Evolutionary conservation across 176 grass and related monocot genomes (phyloP), one percentile per base, ranked within the genome.

Genomic region (Bothriochloa decipiens): DNA sequence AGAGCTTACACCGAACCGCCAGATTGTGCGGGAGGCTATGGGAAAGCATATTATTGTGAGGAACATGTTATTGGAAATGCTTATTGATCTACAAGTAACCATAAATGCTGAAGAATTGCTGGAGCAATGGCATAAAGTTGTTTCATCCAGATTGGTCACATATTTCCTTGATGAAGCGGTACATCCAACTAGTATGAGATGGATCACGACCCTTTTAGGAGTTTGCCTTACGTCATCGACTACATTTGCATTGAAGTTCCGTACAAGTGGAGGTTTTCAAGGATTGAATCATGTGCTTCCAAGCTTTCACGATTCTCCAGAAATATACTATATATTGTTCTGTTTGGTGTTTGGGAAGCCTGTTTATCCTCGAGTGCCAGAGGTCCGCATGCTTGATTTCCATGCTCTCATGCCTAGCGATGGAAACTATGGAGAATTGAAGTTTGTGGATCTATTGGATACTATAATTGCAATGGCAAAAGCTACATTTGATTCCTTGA

Each of bases 311-410:
- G 97, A 99, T 87, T 99, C 97, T 60, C 97, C 97, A 84, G 97
- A 99, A 83, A 94, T 99, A 94, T 99, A 99, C 77, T 99, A 99
- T 86, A 99, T 99, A 76, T 62, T 99, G 25, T 99, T 99, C 76
- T 99, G 97, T 87, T 91, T 99, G 74, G 80, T 99, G 82, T 99
- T 99, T 79, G 97, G 93, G 32, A 99, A 99, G 70, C 81, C 88
- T 55, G 91, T 99, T 89, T 96, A 96, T 83, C 97, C 97, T 70
- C 87, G 97, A 79, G 93, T 99, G 29, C 97, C 97, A 18, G 97
- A 99, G 85, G 97, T 99, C 40, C 93, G 97, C 49, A 99, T 99
- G 93, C 93, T 99, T 89, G 97, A 99, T 85, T 99, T 99, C 69
- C 93, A 96, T 73, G 90, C 93, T 46, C 93, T 99, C 72, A 94